phyloP scores from a whole-genome alignment of 495 filamentous ascomycete species.

The Jackrogersella minutella region DNA sequence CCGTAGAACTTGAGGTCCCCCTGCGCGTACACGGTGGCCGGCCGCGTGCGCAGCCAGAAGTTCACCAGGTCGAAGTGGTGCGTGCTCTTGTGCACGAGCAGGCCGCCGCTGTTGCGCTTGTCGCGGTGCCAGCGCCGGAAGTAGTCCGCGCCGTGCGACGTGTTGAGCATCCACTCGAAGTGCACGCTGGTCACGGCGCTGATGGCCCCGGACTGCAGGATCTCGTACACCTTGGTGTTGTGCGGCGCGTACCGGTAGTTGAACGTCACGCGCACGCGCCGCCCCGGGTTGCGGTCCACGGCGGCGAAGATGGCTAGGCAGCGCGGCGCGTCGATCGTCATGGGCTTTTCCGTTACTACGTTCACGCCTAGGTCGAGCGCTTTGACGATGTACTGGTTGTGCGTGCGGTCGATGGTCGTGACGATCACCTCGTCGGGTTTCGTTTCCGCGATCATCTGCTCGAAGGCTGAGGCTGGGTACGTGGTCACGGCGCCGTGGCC shows the following conservation, averaged over 20 bases:
- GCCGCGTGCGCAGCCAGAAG: slow-evolving; percentile 58
- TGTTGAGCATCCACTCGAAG: slow-evolving; percentile 69
- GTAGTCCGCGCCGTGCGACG: slow-evolving; percentile 66
- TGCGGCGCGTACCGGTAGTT: slow-evolving; percentile 63
- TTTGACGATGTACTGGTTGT: slow-evolving; percentile 63
- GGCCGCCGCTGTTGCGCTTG: slow-evolving; percentile 63
- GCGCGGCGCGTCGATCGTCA: slow-evolving; percentile 64
- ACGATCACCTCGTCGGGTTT: slow-evolving; percentile 65
- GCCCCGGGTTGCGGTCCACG: slow-evolving; percentile 46
- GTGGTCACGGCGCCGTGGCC: slow-evolving; percentile 55
- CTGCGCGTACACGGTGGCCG: slow-evolving; percentile 55
- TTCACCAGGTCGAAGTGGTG: slow-evolving; percentile 62
- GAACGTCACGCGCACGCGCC: slow-evolving; percentile 57
- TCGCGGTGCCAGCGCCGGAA: slow-evolving; percentile 70
- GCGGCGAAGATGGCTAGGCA: slow-evolving; percentile 59
- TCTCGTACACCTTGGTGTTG: slow-evolving; percentile 59
- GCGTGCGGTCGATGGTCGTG: slow-evolving; percentile 66
- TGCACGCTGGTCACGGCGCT: slow-evolving; percentile 63
- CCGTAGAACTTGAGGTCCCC: slow-evolving; percentile 59
- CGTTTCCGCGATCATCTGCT: slow-evolving; percentile 61
- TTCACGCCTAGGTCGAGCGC: slow-evolving; percentile 64
- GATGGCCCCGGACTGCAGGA: slow-evolving; percentile 60
- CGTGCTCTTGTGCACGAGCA: slow-evolving; percentile 60
- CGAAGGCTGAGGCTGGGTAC: slow-evolving; percentile 60
- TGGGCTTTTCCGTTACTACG: slow-evolving; percentile 67